A percentile compares a stretch with the other conserved stretches of the same genome.
Evolutionary conservation across 179 eudicot genomes (phyloP).

Genomic region (Sideroxylon spinosum): DNA sequence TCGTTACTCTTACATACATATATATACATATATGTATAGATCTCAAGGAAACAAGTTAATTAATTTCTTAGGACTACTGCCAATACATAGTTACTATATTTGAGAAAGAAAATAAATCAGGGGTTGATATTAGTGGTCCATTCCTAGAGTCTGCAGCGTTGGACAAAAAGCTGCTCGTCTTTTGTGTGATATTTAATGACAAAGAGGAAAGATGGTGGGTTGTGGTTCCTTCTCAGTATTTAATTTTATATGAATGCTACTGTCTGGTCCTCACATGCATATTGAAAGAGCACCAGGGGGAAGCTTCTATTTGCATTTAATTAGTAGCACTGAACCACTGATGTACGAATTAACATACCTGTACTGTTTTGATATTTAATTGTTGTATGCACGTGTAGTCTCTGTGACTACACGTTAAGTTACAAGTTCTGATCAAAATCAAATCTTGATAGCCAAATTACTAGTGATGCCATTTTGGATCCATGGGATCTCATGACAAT

Average conservation of each 20-base stretch:
- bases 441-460: too few relatives aligned
- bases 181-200: conserved; percentile 10
- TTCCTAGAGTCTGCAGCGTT: not conserved
- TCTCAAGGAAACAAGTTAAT: not conserved
- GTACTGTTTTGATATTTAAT: too few relatives aligned
- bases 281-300: conserved; percentile 13
- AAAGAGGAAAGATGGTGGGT: conserved; percentile 18
- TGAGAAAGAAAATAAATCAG: too few relatives aligned
- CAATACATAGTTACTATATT: not conserved
- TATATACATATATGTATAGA: not conserved
- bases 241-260: not conserved
- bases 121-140: not conserved
- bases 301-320: conserved; percentile 3
- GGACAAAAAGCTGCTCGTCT: not conserved
- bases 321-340: too few relatives aligned
- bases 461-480: too few relatives aligned
- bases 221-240: conserved; percentile 16
- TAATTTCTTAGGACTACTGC: not conserved
- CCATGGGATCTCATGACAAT: too few relatives aligned
- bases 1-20: too few relatives aligned
- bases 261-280: not conserved
- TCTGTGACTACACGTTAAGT: too few relatives aligned
- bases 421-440: too few relatives aligned
- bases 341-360: too few relatives aligned
- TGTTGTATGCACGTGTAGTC: too few relatives aligned